These are phyloP conservation scores for Tetrapisispora nanseiensis DNA, from an alignment of 805 yeast genomes.

Conservation along the genomic window DNA sequence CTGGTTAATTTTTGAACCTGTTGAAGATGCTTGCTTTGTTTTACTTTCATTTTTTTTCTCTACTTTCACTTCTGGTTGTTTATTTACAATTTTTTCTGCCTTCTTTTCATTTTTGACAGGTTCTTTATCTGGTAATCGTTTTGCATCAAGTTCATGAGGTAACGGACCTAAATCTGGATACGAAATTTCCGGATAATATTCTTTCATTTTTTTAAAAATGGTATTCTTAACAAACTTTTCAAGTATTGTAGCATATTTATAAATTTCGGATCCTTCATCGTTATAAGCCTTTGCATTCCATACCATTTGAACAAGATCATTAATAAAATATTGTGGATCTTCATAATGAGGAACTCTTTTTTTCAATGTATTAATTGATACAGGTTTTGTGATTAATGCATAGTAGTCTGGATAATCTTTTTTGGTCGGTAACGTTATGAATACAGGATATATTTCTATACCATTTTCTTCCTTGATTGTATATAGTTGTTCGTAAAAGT, in stretches of 20 bases:
- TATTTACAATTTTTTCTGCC: not conserved
- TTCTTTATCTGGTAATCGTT: not conserved
- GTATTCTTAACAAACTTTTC: constrained; percentile 34
- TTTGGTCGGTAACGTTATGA: constrained; percentile 47
- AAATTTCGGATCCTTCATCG: constrained; percentile 55
- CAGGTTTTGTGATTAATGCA: constrained; percentile 67
- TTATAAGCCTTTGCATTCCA: constrained; percentile 89
- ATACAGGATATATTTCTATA: constrained; percentile 23
- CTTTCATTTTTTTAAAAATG: constrained; percentile 29
- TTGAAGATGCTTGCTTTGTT: not conserved
- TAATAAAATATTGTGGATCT: constrained; percentile 57
- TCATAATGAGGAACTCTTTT: constrained; percentile 50
- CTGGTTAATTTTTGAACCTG: not conserved
- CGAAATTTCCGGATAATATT: constrained; percentile 27
- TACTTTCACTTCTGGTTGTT: not conserved
- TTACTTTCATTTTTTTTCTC: constrained; percentile 6
- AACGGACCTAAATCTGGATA: constrained; percentile 56
- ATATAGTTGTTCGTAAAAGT: constrained; percentile 18
- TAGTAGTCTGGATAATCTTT: constrained; percentile 69
- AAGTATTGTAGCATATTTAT: constrained; percentile 50
- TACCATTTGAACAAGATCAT: constrained; percentile 71
- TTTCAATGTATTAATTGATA: constrained; percentile 65
- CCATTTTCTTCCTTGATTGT: constrained; percentile 23
- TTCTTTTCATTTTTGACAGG: not conserved
- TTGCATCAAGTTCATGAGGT: constrained; percentile 36